These are phyloP conservation scores for Conoideocrella luteorostrata DNA, from an alignment of 2,329 filamentous ascomycete genomes.

Conservation along the genomic window DNA sequence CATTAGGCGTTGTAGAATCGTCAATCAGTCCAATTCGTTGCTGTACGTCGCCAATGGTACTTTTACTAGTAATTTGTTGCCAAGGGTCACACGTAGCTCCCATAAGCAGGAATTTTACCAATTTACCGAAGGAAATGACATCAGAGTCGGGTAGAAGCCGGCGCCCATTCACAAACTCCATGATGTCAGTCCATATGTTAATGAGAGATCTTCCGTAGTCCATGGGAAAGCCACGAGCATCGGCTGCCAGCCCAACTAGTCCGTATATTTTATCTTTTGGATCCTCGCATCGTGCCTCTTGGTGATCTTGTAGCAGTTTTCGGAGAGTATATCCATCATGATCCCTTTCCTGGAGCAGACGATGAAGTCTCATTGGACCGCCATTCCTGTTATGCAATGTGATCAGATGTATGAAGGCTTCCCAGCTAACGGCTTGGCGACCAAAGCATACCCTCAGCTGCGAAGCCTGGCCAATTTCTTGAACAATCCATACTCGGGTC, in stretches of 20 bases:
- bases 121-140: constrained; percentile 2
- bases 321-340: background rate
- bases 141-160: background rate
- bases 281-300: constrained; percentile 19
- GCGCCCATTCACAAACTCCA: constrained; percentile 16
- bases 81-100: too few species aligned
- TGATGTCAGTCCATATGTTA: constrained; percentile 22
- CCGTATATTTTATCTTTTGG: constrained; percentile 24
- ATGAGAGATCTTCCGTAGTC: constrained; percentile 20
- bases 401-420: constrained; percentile 13
- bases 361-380: constrained; percentile 15
- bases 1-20: too few species aligned
- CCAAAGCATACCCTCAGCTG: constrained; percentile 18
- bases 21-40: too few species aligned
- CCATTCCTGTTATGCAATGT: constrained; percentile 6
- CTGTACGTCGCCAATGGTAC: too few species aligned
- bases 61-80: too few species aligned
- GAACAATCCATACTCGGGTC: constrained; percentile 14
- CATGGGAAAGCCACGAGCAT: constrained; percentile 18
- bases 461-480: constrained; percentile 20
- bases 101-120: constrained; percentile 7
- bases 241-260: constrained; percentile 20
- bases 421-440: constrained; percentile 11
- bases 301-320: constrained; percentile 17
- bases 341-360: constrained; percentile 7